Conservation (phyloP, 768 basidiomycete genomes). For the Chlorophyllum brunneum region DNA sequence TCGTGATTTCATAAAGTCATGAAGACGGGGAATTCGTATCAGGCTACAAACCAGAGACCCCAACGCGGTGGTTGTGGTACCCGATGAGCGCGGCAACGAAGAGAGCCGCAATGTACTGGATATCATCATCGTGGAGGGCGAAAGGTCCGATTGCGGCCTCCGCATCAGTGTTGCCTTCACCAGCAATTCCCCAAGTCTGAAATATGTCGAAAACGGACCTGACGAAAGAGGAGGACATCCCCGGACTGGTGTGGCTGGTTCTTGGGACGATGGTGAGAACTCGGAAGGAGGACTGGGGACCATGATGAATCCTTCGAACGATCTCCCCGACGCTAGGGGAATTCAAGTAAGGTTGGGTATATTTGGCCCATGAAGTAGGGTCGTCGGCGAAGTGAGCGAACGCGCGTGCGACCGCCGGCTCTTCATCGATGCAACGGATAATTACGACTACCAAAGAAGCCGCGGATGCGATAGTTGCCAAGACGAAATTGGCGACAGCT, state of each 20-base stretch:
- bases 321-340: not conserved
- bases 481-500: not conserved
- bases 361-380: not conserved
- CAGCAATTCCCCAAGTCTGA: not conserved
- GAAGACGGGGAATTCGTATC: not conserved
- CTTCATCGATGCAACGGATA: not conserved
- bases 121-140: not conserved
- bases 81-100: not conserved
- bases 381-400: not conserved
- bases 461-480: not conserved
- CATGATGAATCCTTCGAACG: not conserved
- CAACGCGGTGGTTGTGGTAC: not conserved
- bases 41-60: not conserved
- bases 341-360: not conserved
- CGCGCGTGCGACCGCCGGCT: not conserved
- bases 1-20: not conserved
- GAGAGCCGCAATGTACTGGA: slow-evolving; percentile 1
- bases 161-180: not conserved
- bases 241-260: too few species aligned
- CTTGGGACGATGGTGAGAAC: not conserved
- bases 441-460: not conserved
- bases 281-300: not conserved
- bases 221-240: not conserved
- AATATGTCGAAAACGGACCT: not conserved
- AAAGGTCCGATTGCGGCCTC: not conserved